phyloP scores from a whole-genome alignment of 257 asterid genomes.

The Paraleonurus japonicus region DNA sequence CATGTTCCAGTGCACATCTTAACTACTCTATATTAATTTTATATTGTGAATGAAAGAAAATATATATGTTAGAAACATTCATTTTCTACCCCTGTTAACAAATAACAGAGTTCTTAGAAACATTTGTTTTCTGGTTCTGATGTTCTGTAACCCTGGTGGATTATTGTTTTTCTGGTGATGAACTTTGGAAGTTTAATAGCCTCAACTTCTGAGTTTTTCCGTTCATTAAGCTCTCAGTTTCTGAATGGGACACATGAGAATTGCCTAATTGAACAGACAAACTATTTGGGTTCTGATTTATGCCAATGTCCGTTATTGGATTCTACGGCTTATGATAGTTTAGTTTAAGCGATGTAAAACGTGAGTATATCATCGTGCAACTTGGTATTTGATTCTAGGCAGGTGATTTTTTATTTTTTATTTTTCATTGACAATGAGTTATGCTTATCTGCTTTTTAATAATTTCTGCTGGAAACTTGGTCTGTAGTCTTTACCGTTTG shows the following conservation, averaged over 20 bases:
- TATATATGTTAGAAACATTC: background rate
- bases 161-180: background rate
- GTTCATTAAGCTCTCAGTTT: background rate
- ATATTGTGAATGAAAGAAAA: background rate
- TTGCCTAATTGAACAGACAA: constrained; percentile 2
- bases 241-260: background rate
- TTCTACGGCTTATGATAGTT: background rate
- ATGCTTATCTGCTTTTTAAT: constrained; percentile 4
- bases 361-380: background rate
- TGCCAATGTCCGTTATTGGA: background rate
- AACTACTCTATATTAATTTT: background rate
- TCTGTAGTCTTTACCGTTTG: background rate
- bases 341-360: background rate
- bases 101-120: background rate
- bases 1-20: constrained; percentile 4
- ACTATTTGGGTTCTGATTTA: background rate
- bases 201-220: constrained; percentile 12
- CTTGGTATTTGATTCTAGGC: constrained; percentile 5
- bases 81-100: background rate
- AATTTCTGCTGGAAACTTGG: background rate
- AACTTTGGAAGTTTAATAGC: background rate
- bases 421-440: background rate
- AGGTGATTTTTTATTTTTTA: background rate
- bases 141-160: background rate
- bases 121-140: background rate